A percentile compares a stretch with the other conserved stretches of the same genome.
phyloP scores from a whole-genome alignment of 768 basidiomycete species.

The Rhizopogon vulgaris region DNA sequence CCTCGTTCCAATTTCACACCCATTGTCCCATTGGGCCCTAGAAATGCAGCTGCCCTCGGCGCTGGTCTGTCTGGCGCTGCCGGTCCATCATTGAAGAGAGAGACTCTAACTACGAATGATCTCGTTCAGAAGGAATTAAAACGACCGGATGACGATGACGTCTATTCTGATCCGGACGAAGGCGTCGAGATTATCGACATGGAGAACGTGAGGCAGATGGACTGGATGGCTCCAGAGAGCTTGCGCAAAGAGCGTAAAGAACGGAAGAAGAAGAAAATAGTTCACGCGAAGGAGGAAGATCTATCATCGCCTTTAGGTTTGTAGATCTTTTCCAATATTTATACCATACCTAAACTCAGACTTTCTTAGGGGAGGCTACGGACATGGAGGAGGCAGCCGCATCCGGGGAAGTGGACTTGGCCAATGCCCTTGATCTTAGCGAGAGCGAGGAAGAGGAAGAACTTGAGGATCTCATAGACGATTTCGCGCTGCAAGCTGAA shows the following conservation, averaged over 20 bases:
- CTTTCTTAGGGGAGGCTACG: conserved; percentile 11
- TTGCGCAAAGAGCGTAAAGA: conserved; percentile 44
- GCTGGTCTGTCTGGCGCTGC: conserved; percentile 44
- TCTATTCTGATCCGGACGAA: conserved; percentile 83
- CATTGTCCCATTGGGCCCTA: conserved; percentile 33
- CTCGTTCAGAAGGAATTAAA: conserved; percentile 20
- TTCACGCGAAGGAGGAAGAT: conserved; percentile 43
- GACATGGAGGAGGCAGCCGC: conserved; percentile 15
- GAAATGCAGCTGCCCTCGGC: conserved; percentile 35
- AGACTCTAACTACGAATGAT: conserved; percentile 16
- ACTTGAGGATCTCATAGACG: conserved; percentile 68
- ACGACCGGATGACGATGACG: conserved; percentile 50
- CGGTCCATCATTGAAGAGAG: conserved; percentile 45
- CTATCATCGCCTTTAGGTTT: conserved; percentile 13
- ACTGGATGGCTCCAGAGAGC: conserved; percentile 86
- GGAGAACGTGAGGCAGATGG: conserved; percentile 69
- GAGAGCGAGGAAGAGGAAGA: conserved; percentile 78
- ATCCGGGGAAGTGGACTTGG: conserved; percentile 35
- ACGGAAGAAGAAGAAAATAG: conserved; percentile 28
- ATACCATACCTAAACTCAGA: neutral
- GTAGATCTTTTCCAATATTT: conserved; percentile 16
- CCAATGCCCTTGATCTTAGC: conserved; percentile 62
- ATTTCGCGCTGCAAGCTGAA: conserved; percentile 46
- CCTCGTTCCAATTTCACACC: conserved; percentile 56
- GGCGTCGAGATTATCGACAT: conserved; percentile 86